phyloP scores from a whole-genome alignment of 2,329 filamentous ascomycete species.

The Diplodia scrobiculata region DNA sequence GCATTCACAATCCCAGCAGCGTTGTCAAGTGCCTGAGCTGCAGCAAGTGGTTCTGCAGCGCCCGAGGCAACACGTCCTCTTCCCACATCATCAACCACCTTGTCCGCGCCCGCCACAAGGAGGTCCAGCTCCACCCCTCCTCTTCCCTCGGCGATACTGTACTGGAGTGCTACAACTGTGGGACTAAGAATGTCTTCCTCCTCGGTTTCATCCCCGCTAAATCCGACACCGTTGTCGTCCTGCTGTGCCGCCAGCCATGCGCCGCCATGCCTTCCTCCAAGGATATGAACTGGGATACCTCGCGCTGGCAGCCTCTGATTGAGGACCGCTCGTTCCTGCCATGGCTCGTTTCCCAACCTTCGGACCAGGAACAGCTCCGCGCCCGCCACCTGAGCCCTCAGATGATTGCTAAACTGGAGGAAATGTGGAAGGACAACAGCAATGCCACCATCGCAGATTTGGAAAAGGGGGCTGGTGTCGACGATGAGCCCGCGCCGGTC shows the following conservation, averaged over 20 bases:
- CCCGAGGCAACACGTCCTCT: slow-evolving; percentile 91
- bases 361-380: slow-evolving; percentile 92
- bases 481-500: slow-evolving; percentile 93
- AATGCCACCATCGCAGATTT: slow-evolving; percentile 85
- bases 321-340: slow-evolving; percentile 92
- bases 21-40: slow-evolving; percentile 96
- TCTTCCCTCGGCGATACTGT: slow-evolving; percentile 94
- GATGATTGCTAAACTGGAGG: slow-evolving; percentile 93
- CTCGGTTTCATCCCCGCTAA: slow-evolving; percentile 98
- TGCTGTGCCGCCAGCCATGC: slow-evolving; percentile 94
- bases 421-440: slow-evolving; percentile 97
- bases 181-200: slow-evolving; percentile 97
- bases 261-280: slow-evolving; percentile 93
- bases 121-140: slow-evolving; percentile 92
- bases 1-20: slow-evolving; percentile 91
- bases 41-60: slow-evolving; percentile 99
- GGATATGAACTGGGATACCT: slow-evolving; percentile 99
- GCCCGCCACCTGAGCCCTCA: slow-evolving; percentile 90
- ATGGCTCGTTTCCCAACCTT: slow-evolving; percentile 88
- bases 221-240: slow-evolving; percentile 95
- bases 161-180: slow-evolving; percentile 98
- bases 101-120: slow-evolving; percentile 95
- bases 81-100: slow-evolving; percentile 99
- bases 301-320: slow-evolving; percentile 95
- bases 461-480: slow-evolving; percentile 86